phyloP scores from a whole-genome alignment of 305 asterid species.

The Fraxinus xanthoxyloides region DNA sequence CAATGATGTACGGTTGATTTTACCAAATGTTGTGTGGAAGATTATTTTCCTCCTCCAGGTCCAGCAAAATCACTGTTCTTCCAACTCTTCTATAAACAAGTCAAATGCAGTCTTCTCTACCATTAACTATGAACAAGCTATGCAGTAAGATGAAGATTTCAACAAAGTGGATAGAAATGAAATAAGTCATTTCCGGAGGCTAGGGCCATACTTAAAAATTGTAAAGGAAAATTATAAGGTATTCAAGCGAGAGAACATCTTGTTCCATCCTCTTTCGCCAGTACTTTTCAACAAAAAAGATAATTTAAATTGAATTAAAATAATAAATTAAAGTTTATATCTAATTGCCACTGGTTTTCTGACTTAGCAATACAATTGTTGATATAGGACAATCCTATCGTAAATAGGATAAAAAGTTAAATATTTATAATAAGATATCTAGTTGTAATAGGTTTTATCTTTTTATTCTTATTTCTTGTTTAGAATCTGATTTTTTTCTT shows the following conservation, averaged over 20 bases:
- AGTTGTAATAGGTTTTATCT: too few species aligned
- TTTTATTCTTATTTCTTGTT: too few species aligned
- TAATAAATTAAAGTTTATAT: neutral
- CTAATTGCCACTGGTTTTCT: neutral
- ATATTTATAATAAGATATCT: too few species aligned
- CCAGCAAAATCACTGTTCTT: neutral
- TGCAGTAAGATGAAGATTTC: neutral
- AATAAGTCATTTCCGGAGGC: neutral
- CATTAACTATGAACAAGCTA: neutral
- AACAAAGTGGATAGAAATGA: neutral
- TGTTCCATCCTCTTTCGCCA: neutral
- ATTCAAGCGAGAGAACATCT: neutral
- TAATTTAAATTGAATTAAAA: neutral
- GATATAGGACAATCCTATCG: too few species aligned
- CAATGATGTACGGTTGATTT: neutral
- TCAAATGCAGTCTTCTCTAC: neutral
- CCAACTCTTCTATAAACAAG: neutral
- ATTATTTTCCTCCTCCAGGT: neutral
- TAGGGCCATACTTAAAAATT: neutral
- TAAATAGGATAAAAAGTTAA: too few species aligned
- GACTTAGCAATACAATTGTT: neutral
- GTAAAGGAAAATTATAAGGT: neutral
- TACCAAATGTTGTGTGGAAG: neutral
- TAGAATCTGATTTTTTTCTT: too few species aligned
- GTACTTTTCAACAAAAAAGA: neutral